These are phyloP conservation scores for Edaphochlamys debaryana DNA, from an alignment of 139 green algal species.

Conservation along the genomic window DNA sequence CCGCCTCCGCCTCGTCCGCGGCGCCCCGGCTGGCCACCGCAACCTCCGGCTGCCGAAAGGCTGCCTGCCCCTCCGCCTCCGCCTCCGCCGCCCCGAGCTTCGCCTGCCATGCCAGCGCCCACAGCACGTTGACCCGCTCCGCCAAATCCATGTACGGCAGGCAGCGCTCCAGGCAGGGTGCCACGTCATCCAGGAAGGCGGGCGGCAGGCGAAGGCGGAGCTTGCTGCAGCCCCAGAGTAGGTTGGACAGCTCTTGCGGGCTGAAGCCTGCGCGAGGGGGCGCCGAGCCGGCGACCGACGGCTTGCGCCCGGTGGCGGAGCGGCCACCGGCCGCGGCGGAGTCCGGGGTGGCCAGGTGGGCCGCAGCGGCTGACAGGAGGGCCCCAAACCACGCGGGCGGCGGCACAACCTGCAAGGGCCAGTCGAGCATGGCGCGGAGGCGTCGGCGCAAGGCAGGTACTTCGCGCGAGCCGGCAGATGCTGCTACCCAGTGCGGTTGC, in stretches of 20 bases:
- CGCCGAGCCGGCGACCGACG: no score
- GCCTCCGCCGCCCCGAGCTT: slow-evolving; percentile 3
- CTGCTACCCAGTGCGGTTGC: no score
- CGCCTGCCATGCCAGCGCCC: slow-evolving; percentile 43
- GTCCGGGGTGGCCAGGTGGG: no score
- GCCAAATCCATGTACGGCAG: slow-evolving; percentile 7
- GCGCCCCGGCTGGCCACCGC: neutral
- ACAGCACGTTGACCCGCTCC: slow-evolving; percentile 43
- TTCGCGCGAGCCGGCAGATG: no score
- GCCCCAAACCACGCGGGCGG: no score
- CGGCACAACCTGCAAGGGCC: no score
- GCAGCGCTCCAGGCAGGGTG: slow-evolving; percentile 16
- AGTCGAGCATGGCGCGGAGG: no score
- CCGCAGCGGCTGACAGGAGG: no score
- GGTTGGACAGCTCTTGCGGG: slow-evolving; percentile 40
- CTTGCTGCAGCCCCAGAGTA: slow-evolving; percentile 38
- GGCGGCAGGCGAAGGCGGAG: slow-evolving; percentile 28
- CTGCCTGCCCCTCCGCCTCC: neutral
- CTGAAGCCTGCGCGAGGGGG: slow-evolving; percentile 15
- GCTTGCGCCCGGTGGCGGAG: no score
- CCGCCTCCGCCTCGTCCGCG: neutral
- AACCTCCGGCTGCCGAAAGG: no score
- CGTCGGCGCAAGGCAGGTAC: no score
- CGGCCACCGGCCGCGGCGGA: no score
- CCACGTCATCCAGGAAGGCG: slow-evolving; percentile 21